Evolutionary conservation across 2,329 filamentous ascomycete genomes (phyloP).

Genomic region (Mycosphaerella sp.): DNA sequence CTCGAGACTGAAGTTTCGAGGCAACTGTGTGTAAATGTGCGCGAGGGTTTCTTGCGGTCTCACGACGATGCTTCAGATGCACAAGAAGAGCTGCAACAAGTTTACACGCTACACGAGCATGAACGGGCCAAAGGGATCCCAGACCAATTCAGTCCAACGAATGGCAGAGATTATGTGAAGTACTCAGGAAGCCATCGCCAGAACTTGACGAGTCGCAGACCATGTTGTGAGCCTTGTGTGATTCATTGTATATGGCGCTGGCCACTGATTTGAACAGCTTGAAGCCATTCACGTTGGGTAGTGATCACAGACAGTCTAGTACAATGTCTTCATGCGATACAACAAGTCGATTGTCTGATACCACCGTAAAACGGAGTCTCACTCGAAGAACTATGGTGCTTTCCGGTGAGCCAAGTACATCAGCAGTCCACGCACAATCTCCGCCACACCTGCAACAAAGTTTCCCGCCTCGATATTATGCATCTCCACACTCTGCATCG

Average conservation of each 20-base stretch:
- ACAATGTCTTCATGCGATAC: background rate
- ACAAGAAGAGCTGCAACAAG: too few species aligned
- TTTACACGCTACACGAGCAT: too few species aligned
- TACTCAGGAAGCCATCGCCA: background rate
- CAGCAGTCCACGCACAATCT: background rate
- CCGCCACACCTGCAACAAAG: background rate
- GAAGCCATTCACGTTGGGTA: background rate
- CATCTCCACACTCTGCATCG: background rate
- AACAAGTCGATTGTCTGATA: background rate
- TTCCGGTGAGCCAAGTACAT: background rate
- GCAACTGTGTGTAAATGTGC: too few species aligned
- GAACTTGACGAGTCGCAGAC: background rate
- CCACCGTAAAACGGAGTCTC: background rate
- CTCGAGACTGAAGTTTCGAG: too few species aligned
- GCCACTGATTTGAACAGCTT: background rate
- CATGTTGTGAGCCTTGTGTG: background rate
- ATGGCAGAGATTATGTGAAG: too few species aligned
- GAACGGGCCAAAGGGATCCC: too few species aligned
- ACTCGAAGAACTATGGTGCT: background rate
- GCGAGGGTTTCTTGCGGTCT: too few species aligned
- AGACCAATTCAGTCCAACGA: too few species aligned
- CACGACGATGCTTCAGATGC: too few species aligned
- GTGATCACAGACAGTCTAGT: background rate
- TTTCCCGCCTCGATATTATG: background rate
- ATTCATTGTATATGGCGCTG: background rate